Percentiles rank a stretch among this genome's conserved stretches.
Conservation (phyloP, 2,329 filamentous ascomycete genomes). For the Hypoxylon sp. region DNA sequence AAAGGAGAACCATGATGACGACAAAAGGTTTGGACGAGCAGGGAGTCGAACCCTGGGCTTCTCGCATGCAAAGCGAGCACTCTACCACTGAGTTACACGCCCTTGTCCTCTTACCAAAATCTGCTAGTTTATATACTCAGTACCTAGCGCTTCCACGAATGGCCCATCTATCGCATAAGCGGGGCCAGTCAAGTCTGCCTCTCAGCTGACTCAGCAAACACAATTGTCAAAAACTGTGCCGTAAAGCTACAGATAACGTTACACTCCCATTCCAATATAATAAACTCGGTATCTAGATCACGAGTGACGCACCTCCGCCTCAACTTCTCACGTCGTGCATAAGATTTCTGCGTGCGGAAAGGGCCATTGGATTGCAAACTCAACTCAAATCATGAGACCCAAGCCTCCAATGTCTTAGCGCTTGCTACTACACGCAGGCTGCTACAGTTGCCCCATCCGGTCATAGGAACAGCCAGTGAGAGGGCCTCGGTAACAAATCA, state of each 20-base stretch:
- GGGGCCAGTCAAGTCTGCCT: background rate
- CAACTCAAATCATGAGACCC: slow-evolving; percentile 5
- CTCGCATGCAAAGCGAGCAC: slow-evolving; percentile 46
- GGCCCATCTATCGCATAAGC: background rate
- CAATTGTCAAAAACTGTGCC: background rate
- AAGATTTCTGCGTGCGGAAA: background rate
- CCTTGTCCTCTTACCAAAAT: background rate
- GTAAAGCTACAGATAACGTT: background rate
- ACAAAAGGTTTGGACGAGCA: slow-evolving; percentile 40
- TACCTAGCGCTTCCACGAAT: background rate
- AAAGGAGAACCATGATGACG: background rate
- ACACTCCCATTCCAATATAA: background rate
- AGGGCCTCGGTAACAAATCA: slow-evolving; percentile 33
- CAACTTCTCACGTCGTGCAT: background rate
- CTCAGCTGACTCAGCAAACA: background rate
- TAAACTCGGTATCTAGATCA: background rate
- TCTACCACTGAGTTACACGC: slow-evolving; percentile 45
- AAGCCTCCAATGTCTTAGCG: background rate
- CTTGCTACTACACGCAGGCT: slow-evolving; percentile 1
- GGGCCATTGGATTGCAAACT: background rate
- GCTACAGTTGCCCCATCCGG: background rate
- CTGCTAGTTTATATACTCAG: background rate
- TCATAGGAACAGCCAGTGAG: slow-evolving; percentile 24
- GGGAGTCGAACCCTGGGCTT: slow-evolving; percentile 45
- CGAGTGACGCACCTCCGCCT: background rate